phyloP scores from a whole-genome alignment of 2,329 filamentous ascomycete genomes.

The Curvularia lunata region DNA sequence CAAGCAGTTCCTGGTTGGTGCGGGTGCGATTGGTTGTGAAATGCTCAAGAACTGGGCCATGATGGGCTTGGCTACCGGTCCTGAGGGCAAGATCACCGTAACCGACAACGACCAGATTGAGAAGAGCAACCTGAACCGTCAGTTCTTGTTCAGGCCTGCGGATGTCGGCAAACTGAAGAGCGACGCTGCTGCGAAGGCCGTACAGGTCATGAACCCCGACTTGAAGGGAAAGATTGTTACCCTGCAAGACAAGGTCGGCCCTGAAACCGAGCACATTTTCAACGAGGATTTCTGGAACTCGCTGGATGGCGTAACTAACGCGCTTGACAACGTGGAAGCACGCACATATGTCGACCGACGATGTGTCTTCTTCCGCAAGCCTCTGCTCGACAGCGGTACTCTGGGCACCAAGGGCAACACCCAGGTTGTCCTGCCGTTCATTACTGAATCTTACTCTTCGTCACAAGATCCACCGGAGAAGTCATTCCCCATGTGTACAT shows the following conservation, averaged over 20 bases:
- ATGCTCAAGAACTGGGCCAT: constrained; percentile 99
- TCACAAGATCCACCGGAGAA: constrained; percentile 98
- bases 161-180: constrained; percentile 98
- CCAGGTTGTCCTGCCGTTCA: constrained; percentile 86
- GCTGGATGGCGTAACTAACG: constrained; percentile 93
- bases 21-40: constrained; percentile 96
- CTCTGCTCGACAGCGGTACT: constrained; percentile 93
- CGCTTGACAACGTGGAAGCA: constrained; percentile 95
- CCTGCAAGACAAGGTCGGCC: constrained; percentile 86
- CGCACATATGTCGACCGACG: constrained; percentile 94
- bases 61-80: constrained; percentile 91
- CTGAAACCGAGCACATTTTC: constrained; percentile 92
- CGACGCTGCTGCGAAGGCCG: constrained; percentile 87
- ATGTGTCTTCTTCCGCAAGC: constrained; percentile 98
- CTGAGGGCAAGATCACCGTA: constrained; percentile 85
- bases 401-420: constrained; percentile 99
- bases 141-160: constrained; percentile 92
- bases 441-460: constrained; percentile 96
- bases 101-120: constrained; percentile 99
- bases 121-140: constrained; percentile 97
- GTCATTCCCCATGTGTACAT: constrained; percentile 98
- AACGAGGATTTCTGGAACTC: constrained; percentile 89
- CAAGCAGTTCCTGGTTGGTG: constrained; percentile 92
- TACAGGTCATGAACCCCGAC: constrained; percentile 94
- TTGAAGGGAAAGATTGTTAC: constrained; percentile 83